phyloP scores from a whole-genome alignment of 805 yeast genomes.

The Yarrowia sp. region DNA sequence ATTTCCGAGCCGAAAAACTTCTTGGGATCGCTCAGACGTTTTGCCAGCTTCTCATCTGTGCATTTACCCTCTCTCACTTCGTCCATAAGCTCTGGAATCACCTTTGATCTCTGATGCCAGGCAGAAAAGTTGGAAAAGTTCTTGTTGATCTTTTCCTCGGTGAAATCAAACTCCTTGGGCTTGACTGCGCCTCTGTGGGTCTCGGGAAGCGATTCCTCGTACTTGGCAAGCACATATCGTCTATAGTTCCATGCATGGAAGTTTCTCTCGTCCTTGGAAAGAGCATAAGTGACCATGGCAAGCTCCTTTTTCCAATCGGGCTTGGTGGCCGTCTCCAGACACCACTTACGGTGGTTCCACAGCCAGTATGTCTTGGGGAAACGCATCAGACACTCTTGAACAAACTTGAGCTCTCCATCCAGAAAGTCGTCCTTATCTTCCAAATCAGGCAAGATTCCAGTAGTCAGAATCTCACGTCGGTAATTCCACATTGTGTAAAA shows the following conservation, averaged over 20 bases:
- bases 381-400: conserved; percentile 62
- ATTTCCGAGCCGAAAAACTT: conserved; percentile 64
- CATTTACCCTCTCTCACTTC: conserved; percentile 42
- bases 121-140: conserved; percentile 95
- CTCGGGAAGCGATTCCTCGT: conserved; percentile 46
- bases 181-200: conserved; percentile 42
- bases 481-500: conserved; percentile 89
- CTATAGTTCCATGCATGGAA: conserved; percentile 97
- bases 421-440: conserved; percentile 51
- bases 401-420: conserved; percentile 66
- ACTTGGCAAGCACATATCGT: conserved; percentile 63
- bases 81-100: conserved; percentile 62
- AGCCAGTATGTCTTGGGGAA: conserved; percentile 96
- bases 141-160: conserved; percentile 76
- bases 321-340: conserved; percentile 59
- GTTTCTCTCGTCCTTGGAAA: conserved; percentile 79
- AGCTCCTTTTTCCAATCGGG: conserved; percentile 78
- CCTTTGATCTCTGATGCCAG: conserved; percentile 85
- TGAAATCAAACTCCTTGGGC: conserved; percentile 71
- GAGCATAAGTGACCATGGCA: conserved; percentile 68
- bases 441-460: conserved; percentile 43
- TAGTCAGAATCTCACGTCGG: conserved; percentile 71
- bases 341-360: conserved; percentile 94
- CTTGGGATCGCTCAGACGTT: conserved; percentile 46
- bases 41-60: conserved; percentile 41